A percentile compares a stretch with the other conserved stretches of the same genome.
phyloP scores from a whole-genome alignment of 116 monocot genomes.

The Phalaenopsis hybrid region DNA sequence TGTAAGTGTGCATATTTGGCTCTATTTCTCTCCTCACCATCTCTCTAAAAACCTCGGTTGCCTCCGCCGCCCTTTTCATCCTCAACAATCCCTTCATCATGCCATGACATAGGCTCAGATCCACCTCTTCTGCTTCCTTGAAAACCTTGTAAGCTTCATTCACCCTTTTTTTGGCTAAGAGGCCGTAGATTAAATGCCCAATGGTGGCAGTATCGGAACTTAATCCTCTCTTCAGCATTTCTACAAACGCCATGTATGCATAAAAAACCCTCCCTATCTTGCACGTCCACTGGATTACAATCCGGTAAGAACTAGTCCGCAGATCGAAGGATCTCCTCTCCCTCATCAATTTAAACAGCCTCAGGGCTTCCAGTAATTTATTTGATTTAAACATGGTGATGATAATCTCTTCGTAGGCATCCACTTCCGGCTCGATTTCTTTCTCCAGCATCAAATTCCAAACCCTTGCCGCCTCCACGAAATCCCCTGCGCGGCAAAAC shows the following conservation, averaged over 20 bases:
- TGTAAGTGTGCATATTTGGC: constrained; percentile 84
- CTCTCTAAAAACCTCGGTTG: constrained; percentile 70
- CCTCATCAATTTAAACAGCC: constrained; percentile 48
- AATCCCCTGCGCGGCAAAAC: constrained; percentile 50
- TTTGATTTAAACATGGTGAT: too few relatives aligned
- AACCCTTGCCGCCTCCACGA: constrained; percentile 45
- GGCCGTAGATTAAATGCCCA: constrained; percentile 47
- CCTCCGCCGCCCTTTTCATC: constrained; percentile 41
- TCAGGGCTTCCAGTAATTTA: constrained; percentile 44
- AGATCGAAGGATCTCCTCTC: constrained; percentile 23
- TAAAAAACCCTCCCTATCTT: constrained; percentile 37
- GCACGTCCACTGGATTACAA: constrained; percentile 50
- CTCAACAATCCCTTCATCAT: constrained; percentile 76
- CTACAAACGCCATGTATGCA: constrained; percentile 48
- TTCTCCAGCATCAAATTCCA: constrained; percentile 57
- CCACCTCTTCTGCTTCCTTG: constrained; percentile 14
- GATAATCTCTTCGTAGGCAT: constrained; percentile 54
- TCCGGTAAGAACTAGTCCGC: constrained; percentile 24
- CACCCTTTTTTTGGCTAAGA: constrained; percentile 44
- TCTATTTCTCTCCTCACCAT: constrained; percentile 55
- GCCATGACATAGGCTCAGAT: constrained; percentile 58
- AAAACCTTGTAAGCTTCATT: constrained; percentile 48
- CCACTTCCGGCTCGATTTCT: constrained; percentile 45
- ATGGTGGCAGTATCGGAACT: constrained; percentile 21
- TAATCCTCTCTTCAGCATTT: constrained; percentile 82